phyloP scores from a whole-genome alignment of 1,284 basidiomycete genomes.

The Ustilago shanxiensis region DNA sequence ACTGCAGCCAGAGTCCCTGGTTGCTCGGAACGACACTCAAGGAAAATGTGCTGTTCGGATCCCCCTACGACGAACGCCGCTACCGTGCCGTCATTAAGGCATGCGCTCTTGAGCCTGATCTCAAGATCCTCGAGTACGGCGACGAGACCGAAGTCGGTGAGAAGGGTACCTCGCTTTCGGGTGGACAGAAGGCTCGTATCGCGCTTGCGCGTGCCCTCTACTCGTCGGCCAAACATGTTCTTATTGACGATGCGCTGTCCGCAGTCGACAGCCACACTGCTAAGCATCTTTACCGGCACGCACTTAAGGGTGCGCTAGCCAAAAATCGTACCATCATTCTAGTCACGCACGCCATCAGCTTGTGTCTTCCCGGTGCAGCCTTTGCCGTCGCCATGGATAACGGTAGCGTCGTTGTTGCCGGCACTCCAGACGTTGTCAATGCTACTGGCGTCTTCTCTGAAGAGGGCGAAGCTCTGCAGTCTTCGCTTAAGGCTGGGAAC shows the following conservation, averaged over 20 bases:
- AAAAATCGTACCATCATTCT: conserved; percentile 80
- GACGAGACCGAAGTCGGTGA: conserved; percentile 93
- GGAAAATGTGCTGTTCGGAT: conserved; percentile 92
- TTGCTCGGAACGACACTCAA: conserved; percentile 91
- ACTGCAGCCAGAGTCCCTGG: conserved; percentile 94
- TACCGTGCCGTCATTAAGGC: conserved; percentile 84
- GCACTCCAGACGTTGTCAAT: conserved; percentile 73
- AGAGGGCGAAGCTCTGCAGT: conserved; percentile 53
- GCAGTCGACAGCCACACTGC: conserved; percentile 91
- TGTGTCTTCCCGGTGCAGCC: conserved; percentile 78
- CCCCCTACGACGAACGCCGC: conserved; percentile 82
- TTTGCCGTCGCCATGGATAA: conserved; percentile 81
- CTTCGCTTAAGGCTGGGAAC: conserved; percentile 27
- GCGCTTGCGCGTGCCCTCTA: conserved; percentile 86
- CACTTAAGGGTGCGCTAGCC: conserved; percentile 77
- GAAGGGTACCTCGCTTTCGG: conserved; percentile 78
- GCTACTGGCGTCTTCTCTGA: conserved; percentile 53
- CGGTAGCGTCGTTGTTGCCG: conserved; percentile 79
- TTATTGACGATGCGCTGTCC: conserved; percentile 90
- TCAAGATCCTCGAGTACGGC: conserved; percentile 92
- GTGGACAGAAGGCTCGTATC: conserved; percentile 90
- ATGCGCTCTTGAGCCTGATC: conserved; percentile 83
- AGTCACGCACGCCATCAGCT: conserved; percentile 86
- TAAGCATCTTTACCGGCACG: conserved; percentile 78
- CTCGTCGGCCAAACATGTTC: conserved; percentile 84